phyloP scores from a whole-genome alignment of 139 green algal genomes.

The Astrephomene gubernaculifera region DNA sequence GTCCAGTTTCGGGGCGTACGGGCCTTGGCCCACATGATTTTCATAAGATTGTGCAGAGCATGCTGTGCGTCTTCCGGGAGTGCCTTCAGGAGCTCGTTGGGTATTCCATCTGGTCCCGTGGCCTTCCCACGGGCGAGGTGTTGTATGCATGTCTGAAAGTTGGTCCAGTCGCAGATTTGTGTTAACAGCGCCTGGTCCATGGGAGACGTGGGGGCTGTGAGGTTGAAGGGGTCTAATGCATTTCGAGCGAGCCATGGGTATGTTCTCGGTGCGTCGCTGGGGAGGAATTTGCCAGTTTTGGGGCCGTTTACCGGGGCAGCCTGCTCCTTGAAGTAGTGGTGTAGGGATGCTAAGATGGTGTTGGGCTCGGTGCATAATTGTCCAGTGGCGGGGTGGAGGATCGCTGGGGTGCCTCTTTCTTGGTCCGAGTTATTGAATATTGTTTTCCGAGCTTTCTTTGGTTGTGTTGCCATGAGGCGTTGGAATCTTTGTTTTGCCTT shows the following conservation, averaged over 20 bases:
- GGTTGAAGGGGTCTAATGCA: background rate
- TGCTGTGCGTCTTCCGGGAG: slow-evolving; percentile 30
- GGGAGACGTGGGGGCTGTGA: background rate
- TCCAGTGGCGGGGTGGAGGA: background rate
- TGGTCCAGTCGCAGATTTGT: background rate
- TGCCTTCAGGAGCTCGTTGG: slow-evolving; percentile 53
- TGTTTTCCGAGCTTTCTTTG: background rate
- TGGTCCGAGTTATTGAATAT: background rate
- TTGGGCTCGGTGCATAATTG: background rate
- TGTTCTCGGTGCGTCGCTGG: background rate
- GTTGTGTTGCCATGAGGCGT: background rate
- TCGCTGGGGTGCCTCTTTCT: background rate
- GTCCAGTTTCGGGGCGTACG: slow-evolving; percentile 53
- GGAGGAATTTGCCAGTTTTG: background rate
- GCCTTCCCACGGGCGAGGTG: slow-evolving; percentile 38
- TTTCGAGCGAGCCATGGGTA: background rate
- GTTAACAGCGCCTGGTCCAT: background rate
- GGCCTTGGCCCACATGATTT: slow-evolving; percentile 47
- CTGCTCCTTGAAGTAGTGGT: background rate
- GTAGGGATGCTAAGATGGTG: background rate
- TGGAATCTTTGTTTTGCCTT: background rate
- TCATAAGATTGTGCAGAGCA: background rate
- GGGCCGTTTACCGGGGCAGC: background rate
- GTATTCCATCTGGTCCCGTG: slow-evolving; percentile 43
- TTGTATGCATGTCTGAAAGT: slow-evolving; percentile 34